phyloP scores from a whole-genome alignment of 768 basidiomycete species.

The Lepiota subincarnata region DNA sequence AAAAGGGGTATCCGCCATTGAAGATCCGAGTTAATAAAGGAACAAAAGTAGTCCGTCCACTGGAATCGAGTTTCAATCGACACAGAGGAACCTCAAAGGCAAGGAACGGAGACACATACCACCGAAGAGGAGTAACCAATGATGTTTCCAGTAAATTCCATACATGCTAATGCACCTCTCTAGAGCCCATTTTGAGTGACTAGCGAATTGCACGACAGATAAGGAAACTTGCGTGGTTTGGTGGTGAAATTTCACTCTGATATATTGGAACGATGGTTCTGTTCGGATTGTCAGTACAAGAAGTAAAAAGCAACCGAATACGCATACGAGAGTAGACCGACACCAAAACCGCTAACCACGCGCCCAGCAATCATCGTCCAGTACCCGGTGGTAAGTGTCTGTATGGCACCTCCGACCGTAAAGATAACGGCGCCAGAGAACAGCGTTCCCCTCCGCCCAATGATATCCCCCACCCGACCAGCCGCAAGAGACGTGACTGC shows the following conservation, averaged over 20 bases:
- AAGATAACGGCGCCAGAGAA: conserved; percentile 82
- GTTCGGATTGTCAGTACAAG: background rate
- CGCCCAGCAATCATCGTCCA: conserved; percentile 79
- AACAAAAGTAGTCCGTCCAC: conserved; percentile 96
- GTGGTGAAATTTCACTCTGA: conserved; percentile 94
- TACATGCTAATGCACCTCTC: conserved; percentile 89
- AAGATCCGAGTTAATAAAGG: conserved; percentile 77
- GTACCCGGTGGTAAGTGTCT: conserved; percentile 79
- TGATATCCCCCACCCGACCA: conserved; percentile 80
- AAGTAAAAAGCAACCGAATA: background rate
- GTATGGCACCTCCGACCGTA: conserved; percentile 80
- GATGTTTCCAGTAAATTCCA: conserved; percentile 94
- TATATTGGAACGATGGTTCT: conserved; percentile 95
- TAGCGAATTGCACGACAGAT: background rate
- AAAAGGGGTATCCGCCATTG: conserved; percentile 92
- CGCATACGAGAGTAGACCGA: conserved; percentile 81
- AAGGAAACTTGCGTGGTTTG: conserved; percentile 64
- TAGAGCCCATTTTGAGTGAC: conserved; percentile 23
- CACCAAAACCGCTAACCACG: conserved; percentile 82
- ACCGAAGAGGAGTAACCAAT: conserved; percentile 88
- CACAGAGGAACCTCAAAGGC: background rate
- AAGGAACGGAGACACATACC: conserved; percentile 41
- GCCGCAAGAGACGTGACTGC: conserved; percentile 86
- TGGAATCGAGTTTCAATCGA: conserved; percentile 22
- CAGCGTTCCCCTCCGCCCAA: conserved; percentile 83